Evolutionary conservation across 208 protist species (phyloP).

Genomic region (Acanthamoeba healyi): DNA sequence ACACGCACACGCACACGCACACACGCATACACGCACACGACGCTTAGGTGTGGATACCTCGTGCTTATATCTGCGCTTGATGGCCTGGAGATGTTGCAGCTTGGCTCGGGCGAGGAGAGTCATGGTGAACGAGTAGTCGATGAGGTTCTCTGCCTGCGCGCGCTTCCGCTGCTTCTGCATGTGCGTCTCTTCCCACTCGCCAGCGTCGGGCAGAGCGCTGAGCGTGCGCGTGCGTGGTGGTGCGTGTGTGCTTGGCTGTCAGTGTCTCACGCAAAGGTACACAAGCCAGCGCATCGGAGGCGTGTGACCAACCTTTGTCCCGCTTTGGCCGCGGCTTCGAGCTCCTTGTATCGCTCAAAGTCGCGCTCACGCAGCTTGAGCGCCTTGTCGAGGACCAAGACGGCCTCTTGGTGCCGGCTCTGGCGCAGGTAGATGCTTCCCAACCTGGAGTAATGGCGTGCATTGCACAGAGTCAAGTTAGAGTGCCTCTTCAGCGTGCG

Average conservation of each 20-base stretch:
- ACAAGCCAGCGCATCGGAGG: neutral
- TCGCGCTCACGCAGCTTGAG: constrained; percentile 53
- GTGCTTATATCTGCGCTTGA: neutral
- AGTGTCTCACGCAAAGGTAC: neutral
- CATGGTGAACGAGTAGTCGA: constrained; percentile 42
- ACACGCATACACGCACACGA: neutral
- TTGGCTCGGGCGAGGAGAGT: neutral
- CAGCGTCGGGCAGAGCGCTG: neutral
- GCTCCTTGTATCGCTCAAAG: neutral
- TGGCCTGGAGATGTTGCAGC: neutral
- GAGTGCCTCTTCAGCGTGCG: neutral
- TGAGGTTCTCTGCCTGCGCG: constrained; percentile 47
- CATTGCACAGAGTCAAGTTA: too few species aligned
- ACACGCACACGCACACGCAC: neutral
- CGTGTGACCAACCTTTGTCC: neutral
- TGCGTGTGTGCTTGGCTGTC: neutral
- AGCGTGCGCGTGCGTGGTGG: neutral
- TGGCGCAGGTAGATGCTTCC: constrained; percentile 45
- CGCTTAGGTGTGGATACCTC: constrained; percentile 10
- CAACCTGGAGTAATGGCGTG: neutral
- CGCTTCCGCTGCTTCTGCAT: constrained; percentile 9
- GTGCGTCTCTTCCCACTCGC: neutral
- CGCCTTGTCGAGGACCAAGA: constrained; percentile 26
- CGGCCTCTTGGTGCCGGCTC: constrained; percentile 25
- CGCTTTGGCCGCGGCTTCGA: neutral